Evolutionary conservation across 345 rosid species (phyloP).

Genomic region (Ceriops decandra): DNA sequence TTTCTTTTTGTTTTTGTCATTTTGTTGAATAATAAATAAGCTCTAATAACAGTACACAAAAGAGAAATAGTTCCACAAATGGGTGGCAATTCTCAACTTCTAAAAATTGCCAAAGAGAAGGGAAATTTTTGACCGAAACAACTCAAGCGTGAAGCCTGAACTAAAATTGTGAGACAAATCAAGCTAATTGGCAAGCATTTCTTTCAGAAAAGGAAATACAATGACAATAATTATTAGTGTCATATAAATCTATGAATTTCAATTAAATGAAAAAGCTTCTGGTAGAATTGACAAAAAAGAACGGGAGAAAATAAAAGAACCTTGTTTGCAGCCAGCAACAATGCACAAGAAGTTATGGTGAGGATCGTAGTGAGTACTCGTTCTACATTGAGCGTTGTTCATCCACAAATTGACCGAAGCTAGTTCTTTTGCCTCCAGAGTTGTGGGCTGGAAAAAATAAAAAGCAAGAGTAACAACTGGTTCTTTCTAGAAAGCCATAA

Average conservation of each 20-base stretch:
- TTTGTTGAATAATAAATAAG: too few relatives aligned
- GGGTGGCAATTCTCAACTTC: neutral
- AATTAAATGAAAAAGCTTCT: neutral
- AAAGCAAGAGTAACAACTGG: constrained; percentile 9
- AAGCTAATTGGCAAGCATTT: too few relatives aligned
- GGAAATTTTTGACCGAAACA: neutral
- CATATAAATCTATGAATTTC: neutral
- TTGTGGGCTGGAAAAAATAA: constrained; percentile 48
- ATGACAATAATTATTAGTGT: too few relatives aligned
- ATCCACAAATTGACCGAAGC: constrained; percentile 89
- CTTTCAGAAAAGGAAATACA: too few relatives aligned
- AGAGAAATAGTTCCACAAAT: neutral
- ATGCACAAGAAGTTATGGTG: constrained; percentile 81
- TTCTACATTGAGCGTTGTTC: constrained; percentile 71
- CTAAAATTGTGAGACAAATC: neutral
- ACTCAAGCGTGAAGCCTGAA: neutral
- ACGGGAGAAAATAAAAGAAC: constrained; percentile 29
- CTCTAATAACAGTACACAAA: too few relatives aligned
- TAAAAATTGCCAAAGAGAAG: neutral
- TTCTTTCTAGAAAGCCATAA: neutral
- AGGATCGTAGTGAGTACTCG: constrained; percentile 88
- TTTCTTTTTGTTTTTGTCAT: neutral
- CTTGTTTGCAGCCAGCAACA: constrained; percentile 76
- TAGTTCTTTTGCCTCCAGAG: constrained; percentile 51
- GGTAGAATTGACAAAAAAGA: constrained; percentile 1